Conservation (phyloP, 2,329 filamentous ascomycete species). For the Penicillium sp. region DNA sequence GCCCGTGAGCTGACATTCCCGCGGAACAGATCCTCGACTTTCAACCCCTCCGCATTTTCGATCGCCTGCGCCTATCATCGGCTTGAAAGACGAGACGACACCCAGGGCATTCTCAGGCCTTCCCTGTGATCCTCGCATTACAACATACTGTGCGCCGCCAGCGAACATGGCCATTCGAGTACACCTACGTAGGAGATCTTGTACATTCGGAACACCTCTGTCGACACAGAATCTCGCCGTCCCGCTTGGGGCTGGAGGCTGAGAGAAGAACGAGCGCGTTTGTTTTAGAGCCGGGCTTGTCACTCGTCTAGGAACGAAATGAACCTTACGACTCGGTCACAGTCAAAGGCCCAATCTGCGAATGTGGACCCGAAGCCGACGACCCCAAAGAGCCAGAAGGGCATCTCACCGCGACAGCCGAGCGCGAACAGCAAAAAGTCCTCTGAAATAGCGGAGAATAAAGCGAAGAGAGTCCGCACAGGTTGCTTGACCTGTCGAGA, state of each 20-base stretch:
- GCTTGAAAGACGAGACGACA: slow-evolving; percentile 1
- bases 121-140: background rate
- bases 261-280: slow-evolving; percentile 3
- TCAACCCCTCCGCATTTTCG: slow-evolving; percentile 9
- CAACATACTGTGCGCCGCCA: background rate
- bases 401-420: slow-evolving; percentile 11
- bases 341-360: slow-evolving; percentile 13
- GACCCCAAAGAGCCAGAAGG: slow-evolving; percentile 18
- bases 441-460: slow-evolving; percentile 37
- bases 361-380: slow-evolving; percentile 8
- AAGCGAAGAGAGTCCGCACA: slow-evolving; percentile 81
- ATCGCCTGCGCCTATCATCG: background rate
- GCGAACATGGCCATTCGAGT: slow-evolving; percentile 25
- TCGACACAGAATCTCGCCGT: slow-evolving; percentile 6
- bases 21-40: slow-evolving; percentile 3
- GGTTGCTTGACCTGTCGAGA: slow-evolving; percentile 88
- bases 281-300: background rate
- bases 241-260: slow-evolving; percentile 12
- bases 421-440: slow-evolving; percentile 24
- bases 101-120: background rate
- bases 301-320: slow-evolving; percentile 4
- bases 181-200: slow-evolving; percentile 11
- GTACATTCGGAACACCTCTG: slow-evolving; percentile 13
- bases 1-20: slow-evolving; percentile 8
- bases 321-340: slow-evolving; percentile 17